These are phyloP conservation scores for Fusarium oligoseptatum DNA, from an alignment of 2,329 filamentous ascomycete species.

Conservation along the genomic window DNA sequence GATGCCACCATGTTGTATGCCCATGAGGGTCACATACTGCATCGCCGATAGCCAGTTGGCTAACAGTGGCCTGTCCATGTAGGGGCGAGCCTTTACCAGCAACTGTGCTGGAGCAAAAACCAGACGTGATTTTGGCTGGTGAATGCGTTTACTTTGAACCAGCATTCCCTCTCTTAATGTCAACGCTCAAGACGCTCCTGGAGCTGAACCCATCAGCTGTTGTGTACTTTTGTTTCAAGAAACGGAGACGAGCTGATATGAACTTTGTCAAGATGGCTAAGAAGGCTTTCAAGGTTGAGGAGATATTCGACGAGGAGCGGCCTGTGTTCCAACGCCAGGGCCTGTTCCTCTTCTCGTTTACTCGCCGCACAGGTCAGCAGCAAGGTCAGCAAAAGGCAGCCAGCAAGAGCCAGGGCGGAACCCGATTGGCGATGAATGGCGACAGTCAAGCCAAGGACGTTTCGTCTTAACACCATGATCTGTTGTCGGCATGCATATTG, in stretches of 20 bases:
- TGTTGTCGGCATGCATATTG: constrained; percentile 27
- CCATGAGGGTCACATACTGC: neutral
- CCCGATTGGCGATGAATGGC: constrained; percentile 35
- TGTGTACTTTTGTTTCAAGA: constrained; percentile 93
- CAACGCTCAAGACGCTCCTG: constrained; percentile 82
- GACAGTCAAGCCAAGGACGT: constrained; percentile 29
- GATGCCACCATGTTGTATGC: constrained; percentile 3
- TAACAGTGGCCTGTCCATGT: constrained; percentile 33
- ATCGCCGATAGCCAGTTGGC: constrained; percentile 23
- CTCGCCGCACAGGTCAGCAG: constrained; percentile 51
- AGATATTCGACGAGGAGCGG: constrained; percentile 72
- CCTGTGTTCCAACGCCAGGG: constrained; percentile 68
- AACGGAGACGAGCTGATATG: constrained; percentile 83
- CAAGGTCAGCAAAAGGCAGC: constrained; percentile 16
- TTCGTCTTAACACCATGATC: constrained; percentile 37
- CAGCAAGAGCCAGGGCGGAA: constrained; percentile 28
- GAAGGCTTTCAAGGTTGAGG: constrained; percentile 74
- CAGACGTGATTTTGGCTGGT: constrained; percentile 89
- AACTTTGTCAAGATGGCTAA: constrained; percentile 79
- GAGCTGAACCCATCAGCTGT: constrained; percentile 75
- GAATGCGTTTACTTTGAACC: constrained; percentile 99
- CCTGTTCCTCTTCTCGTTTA: constrained; percentile 73
- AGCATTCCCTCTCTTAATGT: constrained; percentile 87
- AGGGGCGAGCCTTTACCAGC: constrained; percentile 73
- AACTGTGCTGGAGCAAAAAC: constrained; percentile 67